Evolutionary conservation across 495 filamentous ascomycete genomes (phyloP), one percentile per base, ranked within the genome.

Genomic region (Neurospora tetraspora): DNA sequence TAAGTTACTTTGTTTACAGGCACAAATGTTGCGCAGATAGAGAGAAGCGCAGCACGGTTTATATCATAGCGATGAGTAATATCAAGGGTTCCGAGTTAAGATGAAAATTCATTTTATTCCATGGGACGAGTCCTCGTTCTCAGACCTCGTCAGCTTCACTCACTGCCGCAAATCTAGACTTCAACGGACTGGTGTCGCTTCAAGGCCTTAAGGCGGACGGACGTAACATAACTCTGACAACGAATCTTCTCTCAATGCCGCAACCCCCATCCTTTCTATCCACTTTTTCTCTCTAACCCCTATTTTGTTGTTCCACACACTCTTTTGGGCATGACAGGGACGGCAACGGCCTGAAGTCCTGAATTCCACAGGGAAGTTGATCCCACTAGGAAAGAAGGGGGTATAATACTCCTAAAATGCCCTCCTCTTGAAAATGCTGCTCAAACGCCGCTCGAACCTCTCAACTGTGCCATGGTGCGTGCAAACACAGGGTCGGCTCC

Each of bases 361-460:
- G 23, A n/a, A 31, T 31, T 61, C 23, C 45, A 59, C 11, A 59
- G 53, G 53, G 53, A 34, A 61, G 5, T 34, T 4, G 27, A 65
- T 71, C 73, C 70, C 74, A 71, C 27, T 42, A 14, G 47, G 37
- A 70, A 34, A 70, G 71, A 70, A 71, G 36, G 73, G 73, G 75
- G 69, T 75, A 76, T 78, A 65, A 34, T 71, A 72, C 71, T 53
- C 71, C 73, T 73, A 77, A 47, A 74, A 69, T 69, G 61, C 72
- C 59, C 68, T 71, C 53, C 69, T 68, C 42, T 71, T 37, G 34
- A 70, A 23, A 36, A 70, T 14, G 36, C 20, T 12, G 39, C 31
- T 71, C 34, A 7, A n/a, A 42, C 5, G 37, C 40, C 31, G 20
- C n/a, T 23, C 11, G 36, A 39, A 39, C 12, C 40, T 68, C 71